Evolutionary conservation across 139 green algal species (phyloP), one percentile per base, ranked within the genome.

Genomic region (Chlorella vulgaris): DNA sequence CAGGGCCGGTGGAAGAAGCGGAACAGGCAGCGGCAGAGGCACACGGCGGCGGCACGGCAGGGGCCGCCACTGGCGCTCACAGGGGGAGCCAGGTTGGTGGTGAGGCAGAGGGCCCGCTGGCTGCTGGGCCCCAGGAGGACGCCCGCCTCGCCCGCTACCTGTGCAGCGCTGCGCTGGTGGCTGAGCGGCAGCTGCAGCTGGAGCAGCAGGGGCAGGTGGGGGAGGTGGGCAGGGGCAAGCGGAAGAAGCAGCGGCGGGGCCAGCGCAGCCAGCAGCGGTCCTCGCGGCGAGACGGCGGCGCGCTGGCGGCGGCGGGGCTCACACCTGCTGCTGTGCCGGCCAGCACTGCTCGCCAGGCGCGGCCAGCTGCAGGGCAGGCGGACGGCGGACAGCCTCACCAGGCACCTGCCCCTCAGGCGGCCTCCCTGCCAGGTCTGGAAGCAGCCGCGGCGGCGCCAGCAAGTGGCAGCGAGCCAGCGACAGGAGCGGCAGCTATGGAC

Each of bases 331-430:
- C 42, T 40, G 71, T 50, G 33, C 71, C 71, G 1, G 31, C 24
- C 47, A 79, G 73, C 73, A 79, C 73, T 2, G 73, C 73, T 3
- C 73, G 73, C 19, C 70, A 65, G 70, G 47, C 47, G 33, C 70
- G 29, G n/a, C 61, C 61, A 31, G 29, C 61, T 55, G 47, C 61
- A 42, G 29, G 5, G n/a, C n/a, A n/a, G n/a, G n/a, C n/a, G n/a
- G n/a, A n/a, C n/a, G n/a, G n/a, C n/a, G n/a, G n/a, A n/a, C n/a
- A n/a, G n/a, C n/a, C n/a, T n/a, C n/a, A n/a, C n/a, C n/a, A n/a
- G n/a, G n/a, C n/a, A n/a, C n/a, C n/a, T n/a, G n/a, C n/a, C n/a
- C n/a, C n/a, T n/a, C n/a, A n/a, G n/a, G n/a, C n/a, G n/a, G n/a
- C n/a, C n/a, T n/a, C n/a, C n/a, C n/a, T n/a, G n/a, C n/a, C n/a